These are phyloP conservation scores for Capsicum baccatum DNA, from an alignment of 257 asterid genomes.

Conservation along the genomic window DNA sequence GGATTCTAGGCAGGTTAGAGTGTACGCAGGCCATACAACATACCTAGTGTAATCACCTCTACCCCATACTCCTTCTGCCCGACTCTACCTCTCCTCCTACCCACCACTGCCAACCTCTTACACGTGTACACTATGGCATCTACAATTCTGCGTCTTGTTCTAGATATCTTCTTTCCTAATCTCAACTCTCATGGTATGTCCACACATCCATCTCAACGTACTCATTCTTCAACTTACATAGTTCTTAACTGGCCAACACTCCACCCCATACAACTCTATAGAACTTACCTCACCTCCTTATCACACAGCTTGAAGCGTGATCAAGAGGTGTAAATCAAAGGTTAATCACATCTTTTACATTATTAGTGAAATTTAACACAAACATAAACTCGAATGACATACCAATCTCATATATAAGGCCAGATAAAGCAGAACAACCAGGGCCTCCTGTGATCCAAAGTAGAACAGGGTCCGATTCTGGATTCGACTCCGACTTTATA, in stretches of 20 bases:
- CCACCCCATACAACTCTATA: no score
- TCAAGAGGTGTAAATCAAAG: no score
- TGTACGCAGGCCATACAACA: no score
- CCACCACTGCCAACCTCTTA: neutral
- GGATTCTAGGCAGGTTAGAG: neutral
- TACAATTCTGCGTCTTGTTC: no score
- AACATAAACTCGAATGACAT: neutral
- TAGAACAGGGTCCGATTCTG: conserved; percentile 37
- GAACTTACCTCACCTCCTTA: no score
- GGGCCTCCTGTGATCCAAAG: conserved; percentile 47
- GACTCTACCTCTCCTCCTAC: neutral
- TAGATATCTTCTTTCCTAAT: neutral
- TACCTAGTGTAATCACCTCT: neutral
- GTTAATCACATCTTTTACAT: no score
- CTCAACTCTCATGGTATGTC: no score
- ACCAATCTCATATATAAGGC: conserved; percentile 40
- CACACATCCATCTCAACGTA: no score
- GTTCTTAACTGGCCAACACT: no score
- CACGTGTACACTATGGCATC: neutral
- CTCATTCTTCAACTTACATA: no score
- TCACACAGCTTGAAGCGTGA: no score
- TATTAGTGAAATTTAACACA: no score
- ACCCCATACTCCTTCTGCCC: neutral
- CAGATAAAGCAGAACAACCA: conserved; percentile 42
- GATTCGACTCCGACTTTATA: conserved; percentile 39